A percentile compares a stretch with the other conserved stretches of the same genome.
These are phyloP conservation scores for Globisporangium megalacanthum DNA, from an alignment of 352 stramenopile genomes.

Conservation along the genomic window DNA sequence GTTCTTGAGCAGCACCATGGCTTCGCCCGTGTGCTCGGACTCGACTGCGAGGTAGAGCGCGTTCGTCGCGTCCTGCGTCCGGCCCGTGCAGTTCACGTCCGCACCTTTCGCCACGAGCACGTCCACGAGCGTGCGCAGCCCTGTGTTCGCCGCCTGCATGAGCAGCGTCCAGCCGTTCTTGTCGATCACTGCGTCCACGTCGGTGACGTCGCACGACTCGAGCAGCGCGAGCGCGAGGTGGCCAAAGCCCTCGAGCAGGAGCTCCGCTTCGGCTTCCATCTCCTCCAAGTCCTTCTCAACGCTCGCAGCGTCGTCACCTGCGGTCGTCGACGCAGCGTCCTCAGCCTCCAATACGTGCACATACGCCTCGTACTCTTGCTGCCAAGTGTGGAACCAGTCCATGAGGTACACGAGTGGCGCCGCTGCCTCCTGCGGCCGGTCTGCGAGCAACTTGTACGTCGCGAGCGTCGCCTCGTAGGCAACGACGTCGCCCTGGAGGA, in stretches of 20 bases:
- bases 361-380: conserved; percentile 83
- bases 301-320: conserved; percentile 19
- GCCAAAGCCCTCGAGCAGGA: conserved; percentile 64
- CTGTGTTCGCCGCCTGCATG: conserved; percentile 81
- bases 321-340: conserved; percentile 22
- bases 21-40: conserved; percentile 66
- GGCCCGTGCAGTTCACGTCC: conserved; percentile 58
- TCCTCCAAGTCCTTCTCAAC: conserved; percentile 66
- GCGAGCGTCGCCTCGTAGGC: conserved; percentile 33
- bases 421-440: conserved; percentile 17
- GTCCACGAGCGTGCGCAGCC: conserved; percentile 48
- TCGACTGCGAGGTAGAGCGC: conserved; percentile 69
- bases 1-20: conserved; percentile 65
- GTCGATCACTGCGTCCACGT: conserved; percentile 51
- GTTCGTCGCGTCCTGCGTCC: conserved; percentile 41
- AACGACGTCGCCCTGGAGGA: conserved; percentile 45
- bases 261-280: conserved; percentile 62
- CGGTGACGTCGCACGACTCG: conserved; percentile 29
- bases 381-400: conserved; percentile 84
- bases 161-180: conserved; percentile 78
- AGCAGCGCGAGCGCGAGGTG: conserved; percentile 44
- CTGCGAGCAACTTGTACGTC: conserved; percentile 18
- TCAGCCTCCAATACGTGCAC: conserved; percentile 65
- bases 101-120: conserved; percentile 42
- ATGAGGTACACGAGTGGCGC: conserved; percentile 67